Base-by-base conservation (phyloP, 768 basidiomycete species). In the Lentinula edodes region DNA sequence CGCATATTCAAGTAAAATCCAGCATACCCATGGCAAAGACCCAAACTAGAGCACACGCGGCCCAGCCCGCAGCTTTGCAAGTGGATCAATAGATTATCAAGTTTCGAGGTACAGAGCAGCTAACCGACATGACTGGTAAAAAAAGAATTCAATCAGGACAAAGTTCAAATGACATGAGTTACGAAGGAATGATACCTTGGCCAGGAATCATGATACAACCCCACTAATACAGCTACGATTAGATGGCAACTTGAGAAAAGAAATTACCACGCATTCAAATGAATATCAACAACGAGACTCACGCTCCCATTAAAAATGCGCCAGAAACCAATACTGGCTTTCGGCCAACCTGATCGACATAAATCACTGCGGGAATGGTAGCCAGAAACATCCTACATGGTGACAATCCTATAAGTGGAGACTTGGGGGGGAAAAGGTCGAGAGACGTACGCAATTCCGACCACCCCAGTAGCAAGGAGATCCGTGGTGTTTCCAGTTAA, bases 321-420 rank as follows among this genome's bases (percentile, higher is more conserved):
- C 88, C 88, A n/a, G 85, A 87, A 23, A 89, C 73, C 61, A 89
- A 69, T 46, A 90, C 85, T 6, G 90, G 90, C 71, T 86, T 89
- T 39, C 90, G 83, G 20, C 90, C 91, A 28, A 86, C 67, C 64
- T 88, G 83, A 72, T 92, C 90, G 36, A 93, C 82, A 78, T 85
- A 91, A n/a, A 92, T 77, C 18, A 91, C 89, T 2, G 90, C 89
- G 3, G 90, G 90, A 62, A 92, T 88, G 0, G 90, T 91, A 2
- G 89, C 85, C 61, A 89, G 71, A 72, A 85, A 90, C 84, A 88
- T 88, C 51, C 35, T 48, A 38, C 28, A 5, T 60, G 32, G 15
- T 41, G 36, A 23, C 43, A 56, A 6, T 13, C 15, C 0, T 5
- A 50, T 23, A 6, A 35, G 16, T 52, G 43, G 28, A 38, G 48